Evolutionary conservation across 345 rosid species (phyloP), one percentile per base, ranked within the genome.

Genomic region (Brassica rapa): DNA sequence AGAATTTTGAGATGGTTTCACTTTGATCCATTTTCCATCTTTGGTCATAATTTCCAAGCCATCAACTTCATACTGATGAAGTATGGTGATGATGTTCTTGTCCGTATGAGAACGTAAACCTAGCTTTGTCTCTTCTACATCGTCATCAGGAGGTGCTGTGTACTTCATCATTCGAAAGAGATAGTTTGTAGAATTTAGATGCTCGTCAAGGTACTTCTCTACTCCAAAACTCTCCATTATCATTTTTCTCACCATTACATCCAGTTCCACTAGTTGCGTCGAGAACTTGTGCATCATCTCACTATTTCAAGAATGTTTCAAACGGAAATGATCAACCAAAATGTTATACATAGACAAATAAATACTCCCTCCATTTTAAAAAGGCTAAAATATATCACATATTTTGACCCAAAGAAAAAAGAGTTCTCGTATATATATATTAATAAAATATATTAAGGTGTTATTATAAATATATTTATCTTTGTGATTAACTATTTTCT

Each of bases 221-320:
- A 83, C 43, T 1, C 89, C 89, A 59, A 83, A 86, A 75, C 88
- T 86, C 73, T 89, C 90, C 43, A 87, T 81, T 62, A 90, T 73
- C 91, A 87, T 89, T 78, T 79, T 73, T 75, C 63, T 85, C 84
- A 86, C 89, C 76, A 60, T 81, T 15, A 76, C 46, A 55, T 86
- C 86, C 65, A 90, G 8, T 74, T 89, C 87, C 2, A 74, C 55
- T 21, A 77, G 68, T 25, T 65, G 19, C 53, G 68, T 68, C 0
- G 86, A 33, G 61, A 62, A 85, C 9, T 14, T 8, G 0, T 74
- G 69, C 5, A 81, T 27, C 19, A 72, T 60, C 68, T 86, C 66
- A 25, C 90, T 86, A 15, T 43, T 59, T 30, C 11, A 37, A 37
- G 6, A 30, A 30, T 30, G 33, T 30, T 30, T 30, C 33, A 30